Percentiles rank a stretch among this genome's conserved stretches.
Evolutionary conservation across 2,329 filamentous ascomycete species (phyloP).

Genomic region (Nemania bipapillata): DNA sequence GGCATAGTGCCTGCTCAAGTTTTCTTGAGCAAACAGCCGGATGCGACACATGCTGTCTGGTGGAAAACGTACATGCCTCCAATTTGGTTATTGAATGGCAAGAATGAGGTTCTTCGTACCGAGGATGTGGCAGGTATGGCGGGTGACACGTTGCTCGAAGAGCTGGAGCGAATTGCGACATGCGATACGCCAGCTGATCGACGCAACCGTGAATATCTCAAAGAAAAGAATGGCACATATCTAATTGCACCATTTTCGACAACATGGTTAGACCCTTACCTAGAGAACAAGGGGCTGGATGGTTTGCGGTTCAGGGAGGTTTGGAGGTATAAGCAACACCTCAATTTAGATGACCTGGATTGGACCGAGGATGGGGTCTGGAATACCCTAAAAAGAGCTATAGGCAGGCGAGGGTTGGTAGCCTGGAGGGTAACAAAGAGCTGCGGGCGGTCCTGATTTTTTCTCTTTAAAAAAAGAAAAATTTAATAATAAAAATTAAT

Average conservation of each 20-base stretch:
- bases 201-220: slow-evolving; percentile 66
- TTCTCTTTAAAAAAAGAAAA: no score
- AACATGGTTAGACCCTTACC: slow-evolving; percentile 73
- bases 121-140: slow-evolving; percentile 78
- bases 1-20: slow-evolving; percentile 80
- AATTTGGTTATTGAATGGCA: slow-evolving; percentile 80
- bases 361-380: slow-evolving; percentile 80
- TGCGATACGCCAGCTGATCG: slow-evolving; percentile 70
- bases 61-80: slow-evolving; percentile 89
- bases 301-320: slow-evolving; percentile 74
- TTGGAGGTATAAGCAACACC: slow-evolving; percentile 73
- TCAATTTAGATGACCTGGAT: slow-evolving; percentile 83
- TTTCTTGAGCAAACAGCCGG: slow-evolving; percentile 75
- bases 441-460: slow-evolving; percentile 53
- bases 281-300: slow-evolving; percentile 67
- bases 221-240: slow-evolving; percentile 72
- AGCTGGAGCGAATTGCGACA: slow-evolving; percentile 68
- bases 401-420: slow-evolving; percentile 70
- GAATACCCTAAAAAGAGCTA: slow-evolving; percentile 74
- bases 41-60: slow-evolving; percentile 77
- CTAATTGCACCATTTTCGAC: slow-evolving; percentile 79
- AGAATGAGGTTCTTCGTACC: slow-evolving; percentile 76
- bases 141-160: slow-evolving; percentile 67
- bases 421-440: slow-evolving; percentile 74
- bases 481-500: slow-evolving; percentile 24